These are phyloP conservation scores for Xerocomus spinulosus DNA, from an alignment of 768 basidiomycete species.

Conservation along the genomic window DNA sequence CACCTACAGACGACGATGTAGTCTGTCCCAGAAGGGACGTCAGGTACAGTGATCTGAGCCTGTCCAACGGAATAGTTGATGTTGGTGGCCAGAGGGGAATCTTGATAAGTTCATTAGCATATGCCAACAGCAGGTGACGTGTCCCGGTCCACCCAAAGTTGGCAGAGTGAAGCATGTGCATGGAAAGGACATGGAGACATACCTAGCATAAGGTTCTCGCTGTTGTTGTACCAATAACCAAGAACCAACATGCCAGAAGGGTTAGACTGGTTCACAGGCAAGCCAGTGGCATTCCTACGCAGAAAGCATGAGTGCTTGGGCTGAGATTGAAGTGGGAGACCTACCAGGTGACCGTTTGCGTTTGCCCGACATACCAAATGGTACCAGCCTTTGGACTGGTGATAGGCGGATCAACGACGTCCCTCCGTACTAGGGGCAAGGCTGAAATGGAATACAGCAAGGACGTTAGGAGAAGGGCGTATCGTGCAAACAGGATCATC, in stretches of 20 bases:
- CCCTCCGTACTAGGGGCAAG: conserved; percentile 34
- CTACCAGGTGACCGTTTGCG: conserved; percentile 50
- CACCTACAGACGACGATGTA: conserved; percentile 38
- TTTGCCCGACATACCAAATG: conserved; percentile 43
- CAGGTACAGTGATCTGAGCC: conserved; percentile 33
- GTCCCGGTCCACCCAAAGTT: not conserved
- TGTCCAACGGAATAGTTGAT: conserved; percentile 30
- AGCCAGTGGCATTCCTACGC: conserved; percentile 13
- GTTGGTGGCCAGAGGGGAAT: conserved; percentile 34
- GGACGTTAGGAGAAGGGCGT: conserved; percentile 20
- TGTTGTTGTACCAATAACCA: conserved; percentile 21
- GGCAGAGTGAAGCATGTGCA: not conserved
- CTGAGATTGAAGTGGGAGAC: not conserved
- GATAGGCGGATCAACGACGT: conserved; percentile 47
- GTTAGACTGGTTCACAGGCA: conserved; percentile 29
- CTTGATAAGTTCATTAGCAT: conserved; percentile 17
- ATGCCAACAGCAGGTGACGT: not conserved
- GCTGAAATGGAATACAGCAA: conserved; percentile 23
- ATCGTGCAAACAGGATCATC: conserved; percentile 24
- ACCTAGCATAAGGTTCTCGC: conserved; percentile 32
- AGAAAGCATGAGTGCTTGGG: conserved; percentile 34
- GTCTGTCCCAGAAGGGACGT: conserved; percentile 27
- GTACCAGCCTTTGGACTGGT: conserved; percentile 38
- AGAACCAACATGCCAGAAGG: conserved; percentile 30
- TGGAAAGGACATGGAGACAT: conserved; percentile 9